These are phyloP conservation scores for Periconia macrospinosa DNA, from an alignment of 2,329 filamentous ascomycete genomes.

Conservation along the genomic window DNA sequence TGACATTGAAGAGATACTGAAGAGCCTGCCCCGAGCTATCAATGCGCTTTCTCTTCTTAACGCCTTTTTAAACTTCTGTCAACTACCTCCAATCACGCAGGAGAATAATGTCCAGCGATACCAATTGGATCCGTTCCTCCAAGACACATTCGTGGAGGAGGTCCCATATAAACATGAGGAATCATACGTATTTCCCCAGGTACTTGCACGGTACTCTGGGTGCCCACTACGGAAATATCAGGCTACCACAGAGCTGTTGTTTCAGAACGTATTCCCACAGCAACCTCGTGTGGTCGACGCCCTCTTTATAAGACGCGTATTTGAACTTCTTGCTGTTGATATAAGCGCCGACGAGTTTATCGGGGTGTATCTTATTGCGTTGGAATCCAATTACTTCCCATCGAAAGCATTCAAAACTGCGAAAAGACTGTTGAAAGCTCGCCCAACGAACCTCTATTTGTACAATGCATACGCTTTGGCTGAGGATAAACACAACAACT, in stretches of 20 bases:
- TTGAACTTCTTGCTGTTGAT: conserved; percentile 60
- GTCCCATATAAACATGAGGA: conserved; percentile 15
- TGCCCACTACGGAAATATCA: conserved; percentile 15
- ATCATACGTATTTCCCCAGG: no score
- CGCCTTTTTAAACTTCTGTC: conserved; percentile 58
- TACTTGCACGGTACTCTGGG: no score
- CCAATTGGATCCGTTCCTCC: conserved; percentile 59
- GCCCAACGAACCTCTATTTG: conserved; percentile 64
- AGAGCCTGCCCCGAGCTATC: conserved; percentile 41
- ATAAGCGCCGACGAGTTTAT: conserved; percentile 50
- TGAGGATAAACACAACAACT: conserved; percentile 63
- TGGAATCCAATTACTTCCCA: conserved; percentile 62
- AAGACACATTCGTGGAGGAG: conserved; percentile 21
- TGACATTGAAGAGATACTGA: conserved; percentile 69
- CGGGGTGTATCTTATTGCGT: conserved; percentile 70
- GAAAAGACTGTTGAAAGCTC: conserved; percentile 71
- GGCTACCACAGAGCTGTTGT: conserved; percentile 28
- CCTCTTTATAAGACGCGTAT: conserved; percentile 33
- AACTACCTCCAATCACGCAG: conserved; percentile 54
- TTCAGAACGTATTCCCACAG: conserved; percentile 25
- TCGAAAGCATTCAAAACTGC: conserved; percentile 66
- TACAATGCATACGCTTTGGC: conserved; percentile 81
- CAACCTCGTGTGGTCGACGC: conserved; percentile 8
- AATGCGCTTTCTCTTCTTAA: conserved; percentile 61
- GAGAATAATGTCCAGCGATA: conserved; percentile 36